Base-by-base conservation (phyloP, 1,139 yeast species). In the Suhomyces panamericanus region DNA sequence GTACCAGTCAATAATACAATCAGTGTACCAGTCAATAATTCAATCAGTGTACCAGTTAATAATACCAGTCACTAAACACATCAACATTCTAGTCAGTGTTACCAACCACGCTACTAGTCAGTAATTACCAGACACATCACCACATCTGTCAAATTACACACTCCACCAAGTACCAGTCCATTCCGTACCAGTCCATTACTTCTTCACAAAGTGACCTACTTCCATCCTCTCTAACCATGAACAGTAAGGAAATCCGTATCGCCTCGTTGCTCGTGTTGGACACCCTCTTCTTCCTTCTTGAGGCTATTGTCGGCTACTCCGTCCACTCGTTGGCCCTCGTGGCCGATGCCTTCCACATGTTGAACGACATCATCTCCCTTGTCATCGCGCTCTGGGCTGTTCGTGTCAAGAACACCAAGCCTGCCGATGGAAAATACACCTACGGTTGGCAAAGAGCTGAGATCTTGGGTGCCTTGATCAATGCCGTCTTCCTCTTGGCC, bases 401-500 rank as follows among this genome's bases (percentile, higher is more conserved):
- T 22, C 79, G 80, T 52, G 96, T 90, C 20, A 90, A 96, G 48
- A 86, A 86, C 59, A 83, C 80, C 41, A 79, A 84, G 59, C 83
- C 86, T 16, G 95, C 96, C 1, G 95, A 89, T 63, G 87, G 93
- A 4, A 82, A 81, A 50, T 91, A 87, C 66, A 91, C 97, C 4
- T 91, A 91, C 59, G 98, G 97, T 11, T 88, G 96, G 96, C 95
- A 88, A 67, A 77, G 97, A 59, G 98, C 97, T 6, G 98, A 88
- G 68, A 91, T 90, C 52, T 77, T 89, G 56, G 96, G 96, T 49
- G 99, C 99, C 4, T 75, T 93, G 49, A 80, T 93, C 55, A 93
- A 93, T 60, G 96, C 97, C 2, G 97, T 93, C 12, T 93, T 93
- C 57, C 69, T 93, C 52, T 73, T 93, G 52, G 99, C 98, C 0